Percentiles rank a stretch among this genome's conserved stretches.
Evolutionary conservation across 2,329 filamentous ascomycete genomes (phyloP).

Genomic region (Paradendryphiella salina): DNA sequence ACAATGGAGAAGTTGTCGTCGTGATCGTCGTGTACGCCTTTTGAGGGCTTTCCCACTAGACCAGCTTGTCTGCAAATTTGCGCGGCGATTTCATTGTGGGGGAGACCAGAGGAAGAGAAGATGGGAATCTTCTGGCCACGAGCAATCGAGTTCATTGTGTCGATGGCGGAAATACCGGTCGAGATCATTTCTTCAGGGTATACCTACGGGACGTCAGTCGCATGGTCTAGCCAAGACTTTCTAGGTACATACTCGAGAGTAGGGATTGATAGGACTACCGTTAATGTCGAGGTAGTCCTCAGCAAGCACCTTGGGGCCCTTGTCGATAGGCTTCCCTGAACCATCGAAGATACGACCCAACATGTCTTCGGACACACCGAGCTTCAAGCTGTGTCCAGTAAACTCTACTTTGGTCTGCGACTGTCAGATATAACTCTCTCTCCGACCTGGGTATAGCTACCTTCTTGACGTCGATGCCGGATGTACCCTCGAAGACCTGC

Average conservation of each 20-base stretch:
- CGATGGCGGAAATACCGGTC: slow-evolving; percentile 97
- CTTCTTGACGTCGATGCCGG: slow-evolving; percentile 98
- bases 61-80: slow-evolving; percentile 98
- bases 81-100: slow-evolving; percentile 98
- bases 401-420: slow-evolving; percentile 92
- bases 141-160: slow-evolving; percentile 91
- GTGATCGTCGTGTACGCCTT: slow-evolving; percentile 93
- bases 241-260: slow-evolving; percentile 74
- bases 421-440: slow-evolving; percentile 28
- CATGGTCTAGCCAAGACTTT: slow-evolving; percentile 17
- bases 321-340: slow-evolving; percentile 96
- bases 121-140: slow-evolving; percentile 99
- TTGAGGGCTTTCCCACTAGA: slow-evolving; percentile 88
- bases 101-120: slow-evolving; percentile 96
- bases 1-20: slow-evolving; percentile 99
- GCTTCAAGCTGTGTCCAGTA: slow-evolving; percentile 94
- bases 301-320: slow-evolving; percentile 95
- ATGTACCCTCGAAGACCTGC: slow-evolving; percentile 95
- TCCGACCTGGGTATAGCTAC: slow-evolving; percentile 45
- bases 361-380: slow-evolving; percentile 99
- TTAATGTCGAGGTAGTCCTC: slow-evolving; percentile 99
- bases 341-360: slow-evolving; percentile 98
- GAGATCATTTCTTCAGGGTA: slow-evolving; percentile 99
- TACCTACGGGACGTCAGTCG: slow-evolving; percentile 60
- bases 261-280: slow-evolving; percentile 97